These are phyloP conservation scores for Aureobasidium sp. DNA, from an alignment of 2,329 filamentous ascomycete genomes.

Conservation along the genomic window DNA sequence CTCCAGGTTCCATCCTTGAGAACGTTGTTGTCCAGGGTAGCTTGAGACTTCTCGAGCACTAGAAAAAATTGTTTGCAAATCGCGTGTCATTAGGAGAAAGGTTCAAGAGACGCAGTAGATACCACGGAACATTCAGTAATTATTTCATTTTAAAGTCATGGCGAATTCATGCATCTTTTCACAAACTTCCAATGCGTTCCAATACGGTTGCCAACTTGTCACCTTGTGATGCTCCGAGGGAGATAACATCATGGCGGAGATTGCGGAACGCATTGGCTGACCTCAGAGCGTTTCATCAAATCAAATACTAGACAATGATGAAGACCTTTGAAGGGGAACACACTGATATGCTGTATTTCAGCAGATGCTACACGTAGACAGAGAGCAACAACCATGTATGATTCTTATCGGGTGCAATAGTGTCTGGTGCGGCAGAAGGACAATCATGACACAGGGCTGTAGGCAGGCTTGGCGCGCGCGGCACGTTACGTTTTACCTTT, in stretches of 20 bases:
- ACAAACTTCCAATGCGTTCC: background rate
- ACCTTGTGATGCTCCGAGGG: background rate
- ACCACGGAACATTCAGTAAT: conserved; percentile 13
- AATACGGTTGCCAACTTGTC: background rate
- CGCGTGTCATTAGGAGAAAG: conserved; percentile 5
- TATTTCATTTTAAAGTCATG: conserved; percentile 9
- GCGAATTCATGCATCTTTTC: conserved; percentile 8
- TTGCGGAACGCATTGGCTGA: background rate
- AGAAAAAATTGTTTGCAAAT: conserved; percentile 21
- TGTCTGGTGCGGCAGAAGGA: background rate
- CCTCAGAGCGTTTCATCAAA: background rate
- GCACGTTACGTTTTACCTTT: conserved; percentile 6
- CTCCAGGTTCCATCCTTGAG: conserved; percentile 92
- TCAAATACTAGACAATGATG: background rate
- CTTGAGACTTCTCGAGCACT: conserved; percentile 65
- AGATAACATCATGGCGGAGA: background rate
- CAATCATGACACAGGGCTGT: background rate
- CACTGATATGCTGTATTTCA: background rate
- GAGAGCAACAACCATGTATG: background rate
- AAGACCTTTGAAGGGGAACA: background rate
- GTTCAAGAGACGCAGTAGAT: conserved; percentile 10
- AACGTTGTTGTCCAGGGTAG: conserved; percentile 99
- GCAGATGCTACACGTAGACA: background rate
- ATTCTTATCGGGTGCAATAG: background rate
- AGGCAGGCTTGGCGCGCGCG: background rate